Evolutionary conservation across 129 eudicot species (phyloP), one percentile per base, ranked within the genome.

Genomic region (Artemisia tridentata): DNA sequence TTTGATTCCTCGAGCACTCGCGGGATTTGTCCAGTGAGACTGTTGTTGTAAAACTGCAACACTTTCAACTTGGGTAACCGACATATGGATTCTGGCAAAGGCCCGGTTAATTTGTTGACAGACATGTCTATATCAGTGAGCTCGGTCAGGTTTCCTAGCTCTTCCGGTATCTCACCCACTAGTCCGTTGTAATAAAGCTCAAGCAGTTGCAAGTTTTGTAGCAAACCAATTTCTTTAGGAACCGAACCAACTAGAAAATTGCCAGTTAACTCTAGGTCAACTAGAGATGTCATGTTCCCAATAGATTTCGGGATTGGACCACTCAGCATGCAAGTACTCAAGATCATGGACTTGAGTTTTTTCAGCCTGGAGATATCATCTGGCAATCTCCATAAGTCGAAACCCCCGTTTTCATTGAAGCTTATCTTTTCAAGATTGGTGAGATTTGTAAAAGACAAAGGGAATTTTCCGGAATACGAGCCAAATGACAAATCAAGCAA

Each of bases 241-340:
- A 92, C 67, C 65, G 67, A 60, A 27, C 98, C 98, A 7, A 55
- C 65, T 6, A 88, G 67, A 73, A 16, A 74, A 53, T 92, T 92
- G 5, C 93, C 96, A 43, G 82, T 72, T 79, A 92, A 76, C 74
- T 92, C 98, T 46, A 92, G 95, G 78, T 92, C 98, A 75, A 86
- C 82, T 7, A 92, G 86, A 0, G 89, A 75, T 2, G 89, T 83
- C 91, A 92, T 86, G 75, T 92, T 92, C 19, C 98, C 91, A n/a
- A 92, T 46, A 9, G 73, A 61, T 47, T 81, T 75, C 10, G 92
- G 95, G 64, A 92, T 84, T 20, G 13, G 64, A 10, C 98, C 98
- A 25, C 72, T 51, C 34, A 86, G 47, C 77, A 46, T 84, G 84
- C 95, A 86, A 1, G 85, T 81, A 18, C 88, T 67, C 69, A 92